Percentiles rank a stretch among this genome's conserved stretches.
Conservation (phyloP, 352 stramenopile genomes). For the Phytophthora gonapodyides region DNA sequence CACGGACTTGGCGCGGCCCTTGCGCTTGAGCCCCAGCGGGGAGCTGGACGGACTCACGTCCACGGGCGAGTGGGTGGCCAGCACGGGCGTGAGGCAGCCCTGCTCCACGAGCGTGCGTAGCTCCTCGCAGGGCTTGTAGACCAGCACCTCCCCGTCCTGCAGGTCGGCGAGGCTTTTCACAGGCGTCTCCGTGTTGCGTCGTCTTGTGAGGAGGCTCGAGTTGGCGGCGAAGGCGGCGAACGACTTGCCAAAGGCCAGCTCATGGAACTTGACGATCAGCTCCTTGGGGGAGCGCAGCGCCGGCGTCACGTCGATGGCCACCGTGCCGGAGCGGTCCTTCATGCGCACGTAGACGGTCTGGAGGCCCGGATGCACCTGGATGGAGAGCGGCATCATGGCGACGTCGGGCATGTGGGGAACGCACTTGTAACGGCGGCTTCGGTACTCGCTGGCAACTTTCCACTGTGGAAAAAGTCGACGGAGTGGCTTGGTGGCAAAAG, state of each 20-base stretch:
- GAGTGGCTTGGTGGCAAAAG: constrained; percentile 36
- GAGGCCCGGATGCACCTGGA: constrained; percentile 50
- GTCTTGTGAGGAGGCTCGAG: constrained; percentile 51
- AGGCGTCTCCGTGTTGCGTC: constrained; percentile 48
- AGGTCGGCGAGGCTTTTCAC: constrained; percentile 53
- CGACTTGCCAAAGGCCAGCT: constrained; percentile 71
- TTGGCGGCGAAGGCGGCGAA: constrained; percentile 64
- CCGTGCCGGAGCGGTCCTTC: constrained; percentile 65
- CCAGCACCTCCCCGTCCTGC: constrained; percentile 58
- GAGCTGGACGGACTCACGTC: constrained; percentile 45
- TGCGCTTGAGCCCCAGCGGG: constrained; percentile 66
- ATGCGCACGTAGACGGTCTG: constrained; percentile 72
- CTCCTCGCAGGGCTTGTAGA: constrained; percentile 79
- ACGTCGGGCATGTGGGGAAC: constrained; percentile 49
- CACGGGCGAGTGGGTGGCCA: constrained; percentile 26
- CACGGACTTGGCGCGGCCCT: constrained; percentile 68
- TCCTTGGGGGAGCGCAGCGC: constrained; percentile 41
- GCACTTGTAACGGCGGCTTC: not conserved
- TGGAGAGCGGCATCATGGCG: constrained; percentile 39
- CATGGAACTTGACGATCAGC: constrained; percentile 72
- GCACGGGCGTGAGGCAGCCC: constrained; percentile 68
- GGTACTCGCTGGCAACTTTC: constrained; percentile 28
- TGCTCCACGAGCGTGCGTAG: constrained; percentile 71
- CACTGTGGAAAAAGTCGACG: constrained; percentile 2
- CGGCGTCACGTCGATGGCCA: constrained; percentile 58